Evolutionary conservation across 106 monocot genomes (phyloP), one percentile per base, ranked within the genome.

Genomic region (Ottelia alismoides): DNA sequence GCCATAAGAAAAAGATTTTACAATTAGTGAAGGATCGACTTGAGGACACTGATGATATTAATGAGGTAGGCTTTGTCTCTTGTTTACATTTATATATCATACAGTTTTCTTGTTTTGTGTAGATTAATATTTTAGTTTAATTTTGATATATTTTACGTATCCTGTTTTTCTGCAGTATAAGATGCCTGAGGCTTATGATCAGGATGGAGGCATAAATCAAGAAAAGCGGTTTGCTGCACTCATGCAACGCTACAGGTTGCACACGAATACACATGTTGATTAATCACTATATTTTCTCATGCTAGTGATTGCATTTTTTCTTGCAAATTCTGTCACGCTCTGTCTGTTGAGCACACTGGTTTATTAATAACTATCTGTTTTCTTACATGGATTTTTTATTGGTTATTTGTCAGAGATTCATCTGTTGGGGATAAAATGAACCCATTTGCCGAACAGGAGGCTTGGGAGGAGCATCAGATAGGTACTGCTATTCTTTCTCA

Each of bases 351-450:
- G n/a, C n/a, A n/a, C n/a, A n/a, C n/a, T n/a, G n/a, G n/a, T n/a
- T n/a, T n/a, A n/a, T n/a, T n/a, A n/a, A n/a, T n/a, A n/a, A n/a
- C n/a, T n/a, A n/a, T n/a, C n/a, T n/a, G n/a, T n/a, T n/a, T n/a
- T n/a, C n/a, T n/a, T n/a, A n/a, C n/a, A n/a, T n/a, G n/a, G n/a
- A n/a, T n/a, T n/a, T n/a, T n/a, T n/a, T n/a, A n/a, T n/a, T n/a
- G n/a, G n/a, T n/a, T n/a, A n/a, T n/a, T n/a, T n/a, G n/a, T n/a
- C n/a, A n/a, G n/a, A n/a, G n/a, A n/a, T n/a, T n/a, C n/a, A n/a
- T n/a, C n/a, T n/a, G n/a, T n/a, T n/a, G n/a, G n/a, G 27, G 94
- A 94, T 28, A 94, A 94, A 57, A 94, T 94, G 94, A 88, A 94
- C 26, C 94, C 94, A 54, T 94, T 94, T 76, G 88, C 94, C 5